These are phyloP conservation scores for Angophora floribunda DNA, from an alignment of 345 rosid genomes.

Conservation along the genomic window DNA sequence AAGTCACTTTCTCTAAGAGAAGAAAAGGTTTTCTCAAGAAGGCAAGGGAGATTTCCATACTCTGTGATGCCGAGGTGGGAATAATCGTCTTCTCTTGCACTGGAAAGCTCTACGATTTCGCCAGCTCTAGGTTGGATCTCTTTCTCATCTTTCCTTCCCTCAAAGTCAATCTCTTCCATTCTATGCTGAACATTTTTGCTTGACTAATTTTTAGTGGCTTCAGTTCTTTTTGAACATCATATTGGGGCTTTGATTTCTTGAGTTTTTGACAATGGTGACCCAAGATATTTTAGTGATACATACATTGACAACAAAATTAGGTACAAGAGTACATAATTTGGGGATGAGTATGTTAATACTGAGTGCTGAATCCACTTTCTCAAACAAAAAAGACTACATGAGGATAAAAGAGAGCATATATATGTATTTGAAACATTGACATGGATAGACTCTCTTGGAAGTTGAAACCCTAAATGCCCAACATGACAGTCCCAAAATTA, in stretches of 20 bases:
- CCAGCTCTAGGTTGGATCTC: not conserved
- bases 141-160: not conserved
- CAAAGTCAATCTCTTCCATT: not conserved
- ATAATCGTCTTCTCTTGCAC: not conserved
- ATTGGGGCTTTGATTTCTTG: not conserved
- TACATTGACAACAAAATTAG: not conserved
- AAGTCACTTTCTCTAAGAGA: constrained; percentile 3
- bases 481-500: not conserved
- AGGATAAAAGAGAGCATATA: not conserved
- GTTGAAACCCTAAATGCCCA: not conserved
- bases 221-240: no score
- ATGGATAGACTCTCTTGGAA: not conserved
- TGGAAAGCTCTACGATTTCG: not conserved
- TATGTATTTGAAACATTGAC: not conserved
- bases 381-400: not conserved
- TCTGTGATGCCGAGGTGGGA: not conserved
- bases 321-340: not conserved
- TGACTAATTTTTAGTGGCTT: not conserved
- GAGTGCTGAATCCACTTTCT: not conserved
- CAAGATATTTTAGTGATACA: no score
- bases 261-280: no score
- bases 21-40: constrained; percentile 5
- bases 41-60: constrained; percentile 1
- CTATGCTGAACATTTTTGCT: not conserved
- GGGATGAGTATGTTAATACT: not conserved